These are phyloP conservation scores for Leccinum longicurvipes DNA, from an alignment of 768 basidiomycete genomes.

Conservation along the genomic window DNA sequence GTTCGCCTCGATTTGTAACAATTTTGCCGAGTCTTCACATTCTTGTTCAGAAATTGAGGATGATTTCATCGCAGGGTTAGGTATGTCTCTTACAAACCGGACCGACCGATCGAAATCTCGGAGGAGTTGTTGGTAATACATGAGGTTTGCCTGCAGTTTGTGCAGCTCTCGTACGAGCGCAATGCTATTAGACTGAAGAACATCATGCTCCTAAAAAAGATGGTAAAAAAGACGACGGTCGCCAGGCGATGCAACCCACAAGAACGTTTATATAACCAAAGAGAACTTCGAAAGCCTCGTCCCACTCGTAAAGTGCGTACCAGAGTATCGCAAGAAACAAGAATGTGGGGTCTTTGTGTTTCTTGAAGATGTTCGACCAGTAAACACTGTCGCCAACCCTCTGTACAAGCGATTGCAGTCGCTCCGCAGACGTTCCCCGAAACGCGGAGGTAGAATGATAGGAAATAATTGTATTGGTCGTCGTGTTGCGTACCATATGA, in stretches of 20 bases:
- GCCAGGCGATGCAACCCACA: conserved; percentile 27
- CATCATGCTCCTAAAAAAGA: conserved; percentile 40
- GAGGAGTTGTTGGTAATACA: conserved; percentile 52
- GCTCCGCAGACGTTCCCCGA: conserved; percentile 23
- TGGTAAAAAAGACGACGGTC: not conserved
- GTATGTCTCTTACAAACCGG: conserved; percentile 44
- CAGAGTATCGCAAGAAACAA: conserved; percentile 43
- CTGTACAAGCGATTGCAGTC: conserved; percentile 25
- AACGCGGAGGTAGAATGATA: conserved; percentile 23
- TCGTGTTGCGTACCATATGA: conserved; percentile 36
- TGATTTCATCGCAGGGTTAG: conserved; percentile 46
- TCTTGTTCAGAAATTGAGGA: conserved; percentile 11
- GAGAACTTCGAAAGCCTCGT: conserved; percentile 51
- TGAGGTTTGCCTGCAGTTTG: conserved; percentile 50
- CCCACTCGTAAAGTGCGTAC: conserved; percentile 63
- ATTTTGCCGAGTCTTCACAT: conserved; percentile 26
- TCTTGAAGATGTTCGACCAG: conserved; percentile 31
- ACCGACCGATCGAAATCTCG: conserved; percentile 53
- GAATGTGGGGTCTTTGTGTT: conserved; percentile 32
- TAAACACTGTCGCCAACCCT: conserved; percentile 33
- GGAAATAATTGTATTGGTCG: conserved; percentile 35
- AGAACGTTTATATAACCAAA: conserved; percentile 49
- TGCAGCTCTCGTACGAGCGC: conserved; percentile 54
- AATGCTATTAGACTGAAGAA: conserved; percentile 39
- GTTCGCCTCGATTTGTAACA: conserved; percentile 38